A percentile compares a stretch with the other conserved stretches of the same genome.
These are phyloP conservation scores for Diutina rugosa DNA, from an alignment of 1,139 yeast genomes.

Conservation along the genomic window DNA sequence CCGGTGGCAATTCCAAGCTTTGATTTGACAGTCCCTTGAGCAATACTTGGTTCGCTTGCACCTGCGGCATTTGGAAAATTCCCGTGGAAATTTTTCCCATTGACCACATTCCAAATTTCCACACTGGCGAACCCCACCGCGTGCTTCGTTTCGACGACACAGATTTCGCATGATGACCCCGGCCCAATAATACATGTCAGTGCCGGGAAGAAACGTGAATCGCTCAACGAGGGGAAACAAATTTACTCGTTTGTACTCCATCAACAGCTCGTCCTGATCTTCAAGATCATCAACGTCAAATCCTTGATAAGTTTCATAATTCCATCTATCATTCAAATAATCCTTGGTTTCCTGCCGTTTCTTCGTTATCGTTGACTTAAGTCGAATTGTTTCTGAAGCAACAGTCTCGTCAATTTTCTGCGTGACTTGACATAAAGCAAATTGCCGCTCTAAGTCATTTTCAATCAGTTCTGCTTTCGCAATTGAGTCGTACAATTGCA, in stretches of 20 bases:
- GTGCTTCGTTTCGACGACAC: slow-evolving; percentile 75
- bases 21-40: slow-evolving; percentile 80
- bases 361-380: slow-evolving; percentile 19
- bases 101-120: slow-evolving; percentile 90
- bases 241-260: slow-evolving; percentile 47
- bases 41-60: slow-evolving; percentile 94
- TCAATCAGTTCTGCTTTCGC: slow-evolving; percentile 22
- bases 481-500: slow-evolving; percentile 17
- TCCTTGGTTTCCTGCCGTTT: slow-evolving; percentile 22
- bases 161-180: slow-evolving; percentile 95
- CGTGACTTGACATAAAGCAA: slow-evolving; percentile 28
- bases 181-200: slow-evolving; percentile 91
- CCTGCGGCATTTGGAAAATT: slow-evolving; percentile 88
- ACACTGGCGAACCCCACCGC: slow-evolving; percentile 91
- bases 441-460: slow-evolving; percentile 22
- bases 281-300: slow-evolving; percentile 39
- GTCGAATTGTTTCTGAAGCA: slow-evolving; percentile 20
- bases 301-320: slow-evolving; percentile 47
- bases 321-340: slow-evolving; percentile 24
- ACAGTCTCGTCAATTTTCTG: slow-evolving; percentile 21
- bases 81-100: slow-evolving; percentile 87
- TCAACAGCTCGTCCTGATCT: slow-evolving; percentile 32
- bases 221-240: slow-evolving; percentile 86
- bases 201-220: slow-evolving; percentile 61
- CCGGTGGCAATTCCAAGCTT: slow-evolving; percentile 86